A percentile compares a stretch with the other conserved stretches of the same genome.
phyloP scores from a whole-genome alignment of 2,329 filamentous ascomycete genomes.

The Venturiaceae sp. region DNA sequence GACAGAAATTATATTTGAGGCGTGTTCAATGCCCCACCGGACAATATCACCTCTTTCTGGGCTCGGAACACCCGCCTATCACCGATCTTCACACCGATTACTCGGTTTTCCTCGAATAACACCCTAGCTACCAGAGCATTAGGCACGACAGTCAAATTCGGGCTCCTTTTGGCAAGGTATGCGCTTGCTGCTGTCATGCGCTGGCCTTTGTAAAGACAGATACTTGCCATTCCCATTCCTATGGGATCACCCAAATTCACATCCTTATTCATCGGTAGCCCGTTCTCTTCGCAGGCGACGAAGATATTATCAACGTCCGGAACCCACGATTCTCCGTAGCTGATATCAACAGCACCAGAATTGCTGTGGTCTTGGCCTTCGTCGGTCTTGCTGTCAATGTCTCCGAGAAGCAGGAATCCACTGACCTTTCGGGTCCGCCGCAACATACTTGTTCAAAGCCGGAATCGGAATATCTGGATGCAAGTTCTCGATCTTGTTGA shows the following conservation, averaged over 20 bases:
- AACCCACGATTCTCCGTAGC: no score
- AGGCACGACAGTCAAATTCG: slow-evolving; percentile 45
- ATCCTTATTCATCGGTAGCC: slow-evolving; percentile 44
- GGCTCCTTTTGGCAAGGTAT: slow-evolving; percentile 31
- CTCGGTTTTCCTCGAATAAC: slow-evolving; percentile 34
- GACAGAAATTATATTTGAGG: slow-evolving; percentile 36
- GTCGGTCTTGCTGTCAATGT: no score
- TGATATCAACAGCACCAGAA: no score
- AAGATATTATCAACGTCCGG: no score
- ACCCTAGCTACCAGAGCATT: slow-evolving; percentile 38
- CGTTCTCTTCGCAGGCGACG: no score
- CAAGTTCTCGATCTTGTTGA: neutral
- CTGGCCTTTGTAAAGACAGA: slow-evolving; percentile 37
- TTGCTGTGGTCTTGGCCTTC: no score
- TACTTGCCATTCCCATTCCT: slow-evolving; percentile 42
- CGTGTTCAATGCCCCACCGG: slow-evolving; percentile 22
- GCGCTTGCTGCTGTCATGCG: slow-evolving; percentile 42
- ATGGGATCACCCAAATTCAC: slow-evolving; percentile 50
- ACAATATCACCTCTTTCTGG: slow-evolving; percentile 25
- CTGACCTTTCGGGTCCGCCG: slow-evolving; percentile 39
- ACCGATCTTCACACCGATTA: slow-evolving; percentile 35
- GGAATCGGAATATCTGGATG: slow-evolving; percentile 44
- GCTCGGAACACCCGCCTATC: slow-evolving; percentile 24
- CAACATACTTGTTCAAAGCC: slow-evolving; percentile 17
- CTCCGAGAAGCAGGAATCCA: slow-evolving; percentile 40